These are phyloP conservation scores for Globisporangium acanthophoron DNA, from an alignment of 352 stramenopile species.

Conservation along the genomic window DNA sequence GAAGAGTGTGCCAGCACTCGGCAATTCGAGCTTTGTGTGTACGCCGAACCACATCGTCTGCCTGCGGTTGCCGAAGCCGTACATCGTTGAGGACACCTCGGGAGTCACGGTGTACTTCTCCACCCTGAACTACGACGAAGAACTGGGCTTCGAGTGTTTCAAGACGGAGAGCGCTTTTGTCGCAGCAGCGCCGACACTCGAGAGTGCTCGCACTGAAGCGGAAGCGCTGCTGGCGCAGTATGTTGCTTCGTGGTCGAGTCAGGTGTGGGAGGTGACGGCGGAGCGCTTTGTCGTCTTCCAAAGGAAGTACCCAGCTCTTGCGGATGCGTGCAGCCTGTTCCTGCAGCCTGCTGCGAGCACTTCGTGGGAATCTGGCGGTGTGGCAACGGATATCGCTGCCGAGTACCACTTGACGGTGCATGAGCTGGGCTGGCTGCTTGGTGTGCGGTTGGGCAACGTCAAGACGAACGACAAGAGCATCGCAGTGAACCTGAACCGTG, in stretches of 20 bases:
- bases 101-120: not conserved
- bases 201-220: not conserved
- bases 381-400: not conserved
- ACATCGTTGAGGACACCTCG: conserved; percentile 1
- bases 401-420: not conserved
- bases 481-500: not conserved
- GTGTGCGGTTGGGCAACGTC: not conserved
- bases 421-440: not conserved
- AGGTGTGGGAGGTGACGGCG: not conserved
- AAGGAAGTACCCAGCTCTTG: not conserved
- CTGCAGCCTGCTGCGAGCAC: not conserved
- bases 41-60: conserved; percentile 11
- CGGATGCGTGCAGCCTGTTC: not conserved
- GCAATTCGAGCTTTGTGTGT: conserved; percentile 2
- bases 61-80: conserved; percentile 9
- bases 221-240: not conserved
- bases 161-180: not conserved
- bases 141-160: not conserved
- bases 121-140: not conserved
- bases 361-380: not conserved
- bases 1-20: conserved; percentile 3
- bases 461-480: not conserved
- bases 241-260: not conserved
- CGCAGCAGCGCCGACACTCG: not conserved
- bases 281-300: not conserved